Evolutionary conservation across 192 early-diverging fungal genomes (phyloP), one percentile per base, ranked within the genome.

Genomic region (Gaertneriomyces semiglobifer): DNA sequence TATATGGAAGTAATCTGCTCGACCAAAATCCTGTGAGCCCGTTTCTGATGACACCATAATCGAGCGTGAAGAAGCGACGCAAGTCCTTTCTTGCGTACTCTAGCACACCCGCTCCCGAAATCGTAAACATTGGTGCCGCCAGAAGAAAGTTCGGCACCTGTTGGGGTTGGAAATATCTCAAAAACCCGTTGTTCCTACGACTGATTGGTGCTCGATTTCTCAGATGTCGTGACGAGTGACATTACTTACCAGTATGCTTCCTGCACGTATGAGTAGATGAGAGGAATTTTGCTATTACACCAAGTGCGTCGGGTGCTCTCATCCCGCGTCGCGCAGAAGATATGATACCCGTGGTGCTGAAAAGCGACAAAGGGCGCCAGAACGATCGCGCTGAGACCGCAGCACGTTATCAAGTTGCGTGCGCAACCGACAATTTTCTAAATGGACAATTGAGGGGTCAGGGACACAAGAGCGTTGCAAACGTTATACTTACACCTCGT

Each of bases 81-180:
- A 63, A 63, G 63, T 93, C 85, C 60, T 77, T 64, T 18, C 57
- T 53, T 7, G 68, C 63, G 67, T 90, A 94, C 5, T 64, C 62
- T 39, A 51, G 67, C 41, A 96, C 74, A 0, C 88, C 91, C 40
- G 66, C 68, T 0, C 78, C 45, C n/a, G 88, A 88, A 6, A 93
- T 75, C 0, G 64, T 46, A 41, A 90, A 78, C 78, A 93, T 91
- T 5, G 94, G 94, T 16, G 81, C 70, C 0, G 92, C 92, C 20
- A 97, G 77, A 11, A 90, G 65, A 79, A 97, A 97, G 76, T 95
- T 95, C 6, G 93, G 93, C n/a, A 93, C 78, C 71, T 97, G 90
- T 58, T 88, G 81, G 8, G 85, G 40, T 33, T 89, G 82, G 63
- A 86, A 97, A 75, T 97, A 97, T 1, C 76, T 65, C 20, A 97